Conservation (phyloP, 129 eudicot genomes). For the Saposhnikovia divaricata region DNA sequence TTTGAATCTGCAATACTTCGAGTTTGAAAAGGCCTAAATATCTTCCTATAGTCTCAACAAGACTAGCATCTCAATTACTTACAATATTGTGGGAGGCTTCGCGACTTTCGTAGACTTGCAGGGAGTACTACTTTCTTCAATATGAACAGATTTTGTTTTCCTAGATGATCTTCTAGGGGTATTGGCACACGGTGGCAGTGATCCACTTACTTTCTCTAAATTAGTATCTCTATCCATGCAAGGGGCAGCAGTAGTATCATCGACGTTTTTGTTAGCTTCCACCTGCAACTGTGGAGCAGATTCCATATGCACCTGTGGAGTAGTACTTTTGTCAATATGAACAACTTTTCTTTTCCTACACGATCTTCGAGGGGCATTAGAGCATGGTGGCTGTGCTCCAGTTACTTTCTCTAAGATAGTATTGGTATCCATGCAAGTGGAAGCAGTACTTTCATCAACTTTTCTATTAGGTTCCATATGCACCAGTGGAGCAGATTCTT, state of each 20-base stretch:
- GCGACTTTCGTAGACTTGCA: constrained; percentile 6
- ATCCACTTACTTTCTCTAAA: constrained; percentile 1
- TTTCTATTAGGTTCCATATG: constrained; percentile 7
- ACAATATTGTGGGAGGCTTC: constrained; percentile 18
- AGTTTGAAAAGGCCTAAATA: background rate
- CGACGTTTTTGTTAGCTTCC: constrained; percentile 3
- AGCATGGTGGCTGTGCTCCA: constrained; percentile 9
- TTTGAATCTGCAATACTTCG: background rate
- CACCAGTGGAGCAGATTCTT: constrained; percentile 9
- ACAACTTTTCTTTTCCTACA: background rate
- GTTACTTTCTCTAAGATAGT: constrained; percentile 5
- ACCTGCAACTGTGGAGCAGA: constrained; percentile 5
- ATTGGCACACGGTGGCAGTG: constrained; percentile 8
- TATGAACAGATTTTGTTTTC: background rate
- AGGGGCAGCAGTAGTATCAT: background rate
- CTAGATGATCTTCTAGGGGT: constrained; percentile 15
- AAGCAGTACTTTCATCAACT: background rate
- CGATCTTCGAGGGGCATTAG: constrained; percentile 13
- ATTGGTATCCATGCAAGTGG: background rate
- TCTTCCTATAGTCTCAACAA: background rate
- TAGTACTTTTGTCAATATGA: background rate
- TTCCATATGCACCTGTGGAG: background rate
- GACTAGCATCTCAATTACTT: constrained; percentile 12
- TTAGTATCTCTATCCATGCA: background rate
- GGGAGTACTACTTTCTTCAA: constrained; percentile 8